Conservation (phyloP, 2,329 filamentous ascomycete genomes). For the Microdochium trichocladiopsis region DNA sequence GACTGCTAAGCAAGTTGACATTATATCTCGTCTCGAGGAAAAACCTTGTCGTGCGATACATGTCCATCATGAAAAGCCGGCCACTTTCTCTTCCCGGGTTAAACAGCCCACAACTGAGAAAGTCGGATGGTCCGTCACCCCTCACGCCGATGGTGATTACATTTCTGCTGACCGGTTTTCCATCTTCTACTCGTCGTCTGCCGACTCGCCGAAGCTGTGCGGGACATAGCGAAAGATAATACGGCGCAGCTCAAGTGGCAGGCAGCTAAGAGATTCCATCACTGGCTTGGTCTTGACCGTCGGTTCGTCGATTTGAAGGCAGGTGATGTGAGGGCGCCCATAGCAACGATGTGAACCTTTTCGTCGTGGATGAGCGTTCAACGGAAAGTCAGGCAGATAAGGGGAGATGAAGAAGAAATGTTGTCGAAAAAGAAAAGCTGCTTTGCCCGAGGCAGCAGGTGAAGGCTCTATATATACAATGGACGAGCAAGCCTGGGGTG, state of each 20-base stretch:
- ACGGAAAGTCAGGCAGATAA: not conserved
- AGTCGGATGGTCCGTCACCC: not conserved
- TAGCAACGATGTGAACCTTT: not conserved
- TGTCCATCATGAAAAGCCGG: not conserved
- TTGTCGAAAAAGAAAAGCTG: not conserved
- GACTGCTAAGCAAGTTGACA: not conserved
- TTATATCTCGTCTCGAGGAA: not conserved
- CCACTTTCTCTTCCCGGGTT: not conserved
- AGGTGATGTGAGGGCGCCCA: not conserved
- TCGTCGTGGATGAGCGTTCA: not conserved
- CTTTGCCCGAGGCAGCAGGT: not conserved
- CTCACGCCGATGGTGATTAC: not conserved
- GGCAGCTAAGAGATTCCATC: not conserved
- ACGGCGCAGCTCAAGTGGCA: not conserved
- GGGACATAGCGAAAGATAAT: not conserved
- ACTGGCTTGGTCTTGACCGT: not conserved
- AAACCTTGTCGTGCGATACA: not conserved
- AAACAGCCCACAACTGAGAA: not conserved
- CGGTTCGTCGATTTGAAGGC: not conserved
- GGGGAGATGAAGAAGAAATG: not conserved
- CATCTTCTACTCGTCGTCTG: not conserved
- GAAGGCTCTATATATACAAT: not conserved
- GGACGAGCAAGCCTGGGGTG: not conserved
- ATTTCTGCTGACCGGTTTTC: no score
- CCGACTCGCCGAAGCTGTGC: not conserved